Conservation (phyloP, 2,329 filamentous ascomycete species). For the Neopestalotiopsis clavispora region DNA sequence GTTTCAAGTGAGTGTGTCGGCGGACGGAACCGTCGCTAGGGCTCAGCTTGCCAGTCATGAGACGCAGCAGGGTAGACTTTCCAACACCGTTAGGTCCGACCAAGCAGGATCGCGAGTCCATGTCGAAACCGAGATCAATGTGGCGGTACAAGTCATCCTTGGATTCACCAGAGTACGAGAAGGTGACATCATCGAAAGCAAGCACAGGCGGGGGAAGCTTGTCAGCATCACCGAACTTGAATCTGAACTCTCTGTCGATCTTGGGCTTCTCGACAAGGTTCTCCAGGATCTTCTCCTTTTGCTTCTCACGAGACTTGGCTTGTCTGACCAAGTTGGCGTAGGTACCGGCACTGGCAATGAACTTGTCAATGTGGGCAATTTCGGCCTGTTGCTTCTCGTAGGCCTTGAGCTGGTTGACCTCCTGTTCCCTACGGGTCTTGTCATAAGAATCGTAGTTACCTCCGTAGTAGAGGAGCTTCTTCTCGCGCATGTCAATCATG, state of each 20-base stretch:
- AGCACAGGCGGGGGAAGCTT: conserved; percentile 98
- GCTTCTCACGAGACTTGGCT: conserved; percentile 99
- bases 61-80: conserved; percentile 92
- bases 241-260: conserved; percentile 88
- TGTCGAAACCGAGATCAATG: conserved; percentile 97
- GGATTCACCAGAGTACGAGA: conserved; percentile 91
- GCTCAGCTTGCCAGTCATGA: conserved; percentile 95
- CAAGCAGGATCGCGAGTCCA: conserved; percentile 96
- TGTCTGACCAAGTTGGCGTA: conserved; percentile 99
- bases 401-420: conserved; percentile 98
- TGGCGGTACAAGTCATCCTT: conserved; percentile 95
- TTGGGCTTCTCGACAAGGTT: conserved; percentile 94
- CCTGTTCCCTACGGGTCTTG: conserved; percentile 93
- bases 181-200: conserved; percentile 95
- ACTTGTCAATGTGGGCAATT: conserved; percentile 99
- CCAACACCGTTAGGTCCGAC: conserved; percentile 99
- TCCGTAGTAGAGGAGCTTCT: conserved; percentile 94
- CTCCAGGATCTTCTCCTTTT: conserved; percentile 99
- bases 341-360: conserved; percentile 98
- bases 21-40: conserved; percentile 82
- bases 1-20: conserved; percentile 96
- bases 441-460: conserved; percentile 99
- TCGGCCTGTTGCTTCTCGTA: conserved; percentile 99
- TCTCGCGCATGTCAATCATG: conserved; percentile 98
- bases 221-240: conserved; percentile 98